phyloP scores from a whole-genome alignment of 2,329 filamentous ascomycete species.

The Septoria linicola region DNA sequence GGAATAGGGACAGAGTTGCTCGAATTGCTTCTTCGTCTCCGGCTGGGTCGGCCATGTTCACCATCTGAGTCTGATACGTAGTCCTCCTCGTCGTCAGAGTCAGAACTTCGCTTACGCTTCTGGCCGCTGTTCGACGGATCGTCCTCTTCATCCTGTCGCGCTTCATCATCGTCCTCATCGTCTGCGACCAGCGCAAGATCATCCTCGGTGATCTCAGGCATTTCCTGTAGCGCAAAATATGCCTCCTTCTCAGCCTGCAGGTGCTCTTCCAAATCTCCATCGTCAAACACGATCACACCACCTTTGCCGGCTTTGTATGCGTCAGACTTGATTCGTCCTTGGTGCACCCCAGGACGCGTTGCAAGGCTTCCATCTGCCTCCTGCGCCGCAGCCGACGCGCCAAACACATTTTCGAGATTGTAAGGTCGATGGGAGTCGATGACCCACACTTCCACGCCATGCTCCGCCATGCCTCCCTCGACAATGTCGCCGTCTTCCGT shows the following conservation, averaged over 20 bases:
- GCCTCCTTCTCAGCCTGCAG: constrained; percentile 72
- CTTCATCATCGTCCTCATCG: constrained; percentile 43
- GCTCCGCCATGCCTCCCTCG: constrained; percentile 51
- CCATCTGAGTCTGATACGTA: constrained; percentile 62
- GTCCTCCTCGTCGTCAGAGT: constrained; percentile 64
- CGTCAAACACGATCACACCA: constrained; percentile 91
- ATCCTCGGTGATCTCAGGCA: constrained; percentile 83
- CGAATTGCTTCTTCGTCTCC: constrained; percentile 83
- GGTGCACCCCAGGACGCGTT: constrained; percentile 65
- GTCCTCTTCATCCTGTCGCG: constrained; percentile 26
- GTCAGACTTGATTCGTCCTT: constrained; percentile 67
- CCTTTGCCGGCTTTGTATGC: constrained; percentile 74
- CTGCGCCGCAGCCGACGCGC: constrained; percentile 38
- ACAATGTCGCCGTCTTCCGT: constrained; percentile 54
- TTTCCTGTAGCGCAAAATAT: constrained; percentile 80
- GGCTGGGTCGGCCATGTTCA: constrained; percentile 66
- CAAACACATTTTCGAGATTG: constrained; percentile 94
- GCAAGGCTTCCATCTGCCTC: constrained; percentile 36
- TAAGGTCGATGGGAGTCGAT: constrained; percentile 88
- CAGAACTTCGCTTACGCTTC: constrained; percentile 73
- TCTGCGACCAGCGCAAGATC: constrained; percentile 62
- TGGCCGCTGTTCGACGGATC: constrained; percentile 44
- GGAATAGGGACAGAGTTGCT: constrained; percentile 68
- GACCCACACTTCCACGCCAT: constrained; percentile 92
- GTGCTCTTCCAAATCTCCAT: constrained; percentile 89